These are phyloP conservation scores for Penicillium palitans DNA, from an alignment of 2,329 filamentous ascomycete species.

Conservation along the genomic window DNA sequence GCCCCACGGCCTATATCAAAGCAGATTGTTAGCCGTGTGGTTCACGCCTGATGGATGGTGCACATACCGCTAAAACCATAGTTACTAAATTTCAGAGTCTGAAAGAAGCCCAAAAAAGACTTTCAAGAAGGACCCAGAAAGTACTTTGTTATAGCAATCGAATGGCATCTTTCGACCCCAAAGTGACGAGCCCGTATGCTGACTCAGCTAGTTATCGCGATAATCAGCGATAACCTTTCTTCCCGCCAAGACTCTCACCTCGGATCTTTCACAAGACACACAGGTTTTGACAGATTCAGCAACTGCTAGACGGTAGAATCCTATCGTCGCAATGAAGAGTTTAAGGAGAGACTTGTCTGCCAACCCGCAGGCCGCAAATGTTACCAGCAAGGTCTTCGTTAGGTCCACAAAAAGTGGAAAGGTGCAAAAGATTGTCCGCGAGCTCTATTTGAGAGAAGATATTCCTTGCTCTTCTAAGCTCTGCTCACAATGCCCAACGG, in stretches of 20 bases:
- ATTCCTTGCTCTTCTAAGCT: conserved; percentile 95
- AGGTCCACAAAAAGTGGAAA: conserved; percentile 93
- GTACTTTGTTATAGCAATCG: not conserved
- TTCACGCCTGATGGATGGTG: not conserved
- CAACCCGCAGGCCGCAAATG: conserved; percentile 64
- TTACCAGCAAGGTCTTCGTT: conserved; percentile 95
- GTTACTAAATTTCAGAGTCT: not conserved
- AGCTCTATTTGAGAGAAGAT: conserved; percentile 92
- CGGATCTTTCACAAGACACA: conserved; percentile 8
- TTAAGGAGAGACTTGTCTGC: conserved; percentile 58
- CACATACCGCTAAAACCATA: conserved; percentile 35
- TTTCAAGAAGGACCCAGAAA: too few species aligned
- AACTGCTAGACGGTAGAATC: conserved; percentile 15
- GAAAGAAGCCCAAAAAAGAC: too few species aligned
- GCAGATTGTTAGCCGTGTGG: conserved; percentile 13
- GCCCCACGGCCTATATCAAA: conserved; percentile 70
- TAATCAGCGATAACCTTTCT: conserved; percentile 24
- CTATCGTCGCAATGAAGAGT: conserved; percentile 56
- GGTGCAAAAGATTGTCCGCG: conserved; percentile 97
- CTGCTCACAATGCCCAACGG: conserved; percentile 72
- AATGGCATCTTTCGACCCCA: conserved; percentile 6
- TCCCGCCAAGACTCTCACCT: conserved; percentile 24
- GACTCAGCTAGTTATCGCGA: conserved; percentile 26
- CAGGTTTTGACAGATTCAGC: conserved; percentile 8
- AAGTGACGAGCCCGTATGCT: conserved; percentile 12